Percentiles rank a stretch among this genome's conserved stretches.
These are phyloP conservation scores for Boletus speciosus DNA, from an alignment of 768 basidiomycete species.

Conservation along the genomic window DNA sequence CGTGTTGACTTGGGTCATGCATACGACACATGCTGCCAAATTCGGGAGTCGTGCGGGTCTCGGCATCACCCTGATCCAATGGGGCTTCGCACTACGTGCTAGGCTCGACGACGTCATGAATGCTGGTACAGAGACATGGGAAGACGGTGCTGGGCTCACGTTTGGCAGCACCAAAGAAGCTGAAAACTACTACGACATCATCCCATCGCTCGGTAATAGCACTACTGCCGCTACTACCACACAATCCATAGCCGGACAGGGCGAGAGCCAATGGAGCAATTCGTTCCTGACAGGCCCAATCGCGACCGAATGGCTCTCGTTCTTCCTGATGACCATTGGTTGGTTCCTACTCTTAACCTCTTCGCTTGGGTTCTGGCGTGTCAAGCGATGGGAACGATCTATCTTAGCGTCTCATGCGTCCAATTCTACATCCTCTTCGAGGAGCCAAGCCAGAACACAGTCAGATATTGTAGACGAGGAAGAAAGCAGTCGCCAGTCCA, in stretches of 20 bases:
- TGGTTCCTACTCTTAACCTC: constrained; percentile 90
- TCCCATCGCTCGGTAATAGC: constrained; percentile 23
- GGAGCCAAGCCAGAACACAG: constrained; percentile 28
- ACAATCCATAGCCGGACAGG: constrained; percentile 7
- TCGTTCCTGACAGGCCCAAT: constrained; percentile 53
- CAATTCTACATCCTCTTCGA: constrained; percentile 33
- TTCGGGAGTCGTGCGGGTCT: constrained; percentile 91
- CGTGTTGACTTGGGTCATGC: constrained; percentile 88
- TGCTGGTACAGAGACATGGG: constrained; percentile 30
- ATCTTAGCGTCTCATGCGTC: constrained; percentile 51
- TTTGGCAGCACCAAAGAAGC: constrained; percentile 46
- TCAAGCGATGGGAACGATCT: constrained; percentile 83
- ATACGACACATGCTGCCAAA: constrained; percentile 90
- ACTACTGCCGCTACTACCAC: constrained; percentile 17
- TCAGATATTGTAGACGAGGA: constrained; percentile 27
- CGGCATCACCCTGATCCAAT: constrained; percentile 95
- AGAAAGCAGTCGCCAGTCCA: constrained; percentile 25
- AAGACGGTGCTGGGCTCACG: constrained; percentile 33
- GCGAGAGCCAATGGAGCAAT: constrained; percentile 32
- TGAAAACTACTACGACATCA: constrained; percentile 39
- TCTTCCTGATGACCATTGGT: constrained; percentile 89
- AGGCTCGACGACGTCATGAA: constrained; percentile 42
- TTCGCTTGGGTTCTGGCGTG: constrained; percentile 85
- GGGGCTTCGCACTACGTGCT: constrained; percentile 78
- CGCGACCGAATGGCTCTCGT: constrained; percentile 92